Evolutionary conservation across 2,329 filamentous ascomycete species (phyloP).

Genomic region (Thelonectria rubi): DNA sequence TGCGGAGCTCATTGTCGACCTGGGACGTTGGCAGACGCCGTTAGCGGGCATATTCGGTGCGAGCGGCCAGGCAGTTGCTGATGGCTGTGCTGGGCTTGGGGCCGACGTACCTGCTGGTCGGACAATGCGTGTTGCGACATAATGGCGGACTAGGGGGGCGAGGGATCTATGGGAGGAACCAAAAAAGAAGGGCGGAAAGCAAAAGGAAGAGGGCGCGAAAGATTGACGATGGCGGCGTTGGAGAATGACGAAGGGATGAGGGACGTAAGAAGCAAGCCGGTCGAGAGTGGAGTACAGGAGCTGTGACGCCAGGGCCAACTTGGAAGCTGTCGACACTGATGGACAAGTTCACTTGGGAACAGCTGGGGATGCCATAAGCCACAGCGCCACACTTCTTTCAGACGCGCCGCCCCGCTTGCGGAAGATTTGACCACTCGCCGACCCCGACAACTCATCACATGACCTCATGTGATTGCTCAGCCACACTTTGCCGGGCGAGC

Average conservation of each 20-base stretch:
- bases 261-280: constrained; percentile 20
- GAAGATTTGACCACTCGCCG: constrained; percentile 28
- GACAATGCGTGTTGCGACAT: constrained; percentile 98
- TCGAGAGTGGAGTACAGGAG: constrained; percentile 39
- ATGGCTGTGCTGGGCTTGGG: constrained; percentile 32
- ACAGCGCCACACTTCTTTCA: constrained; percentile 35
- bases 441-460: constrained; percentile 29
- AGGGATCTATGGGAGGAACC: constrained; percentile 22
- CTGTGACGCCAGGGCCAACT: constrained; percentile 43
- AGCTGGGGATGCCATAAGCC: constrained; percentile 14
- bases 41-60: constrained; percentile 27
- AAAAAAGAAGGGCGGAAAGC: constrained; percentile 6
- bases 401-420: constrained; percentile 20
- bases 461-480: constrained; percentile 46
- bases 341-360: constrained; percentile 19
- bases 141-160: constrained; percentile 51
- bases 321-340: constrained; percentile 22
- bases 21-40: constrained; percentile 50
- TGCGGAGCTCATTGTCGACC: constrained; percentile 98
- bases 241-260: constrained; percentile 33
- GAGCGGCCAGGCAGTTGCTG: constrained; percentile 12
- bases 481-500: constrained; percentile 34
- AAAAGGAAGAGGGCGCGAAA: constrained; percentile 19
- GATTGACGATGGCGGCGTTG: constrained; percentile 37
- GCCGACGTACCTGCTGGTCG: constrained; percentile 84